Evolutionary conservation across 805 yeast genomes (phyloP).

Genomic region (Cyberlindnera suaveolens): DNA sequence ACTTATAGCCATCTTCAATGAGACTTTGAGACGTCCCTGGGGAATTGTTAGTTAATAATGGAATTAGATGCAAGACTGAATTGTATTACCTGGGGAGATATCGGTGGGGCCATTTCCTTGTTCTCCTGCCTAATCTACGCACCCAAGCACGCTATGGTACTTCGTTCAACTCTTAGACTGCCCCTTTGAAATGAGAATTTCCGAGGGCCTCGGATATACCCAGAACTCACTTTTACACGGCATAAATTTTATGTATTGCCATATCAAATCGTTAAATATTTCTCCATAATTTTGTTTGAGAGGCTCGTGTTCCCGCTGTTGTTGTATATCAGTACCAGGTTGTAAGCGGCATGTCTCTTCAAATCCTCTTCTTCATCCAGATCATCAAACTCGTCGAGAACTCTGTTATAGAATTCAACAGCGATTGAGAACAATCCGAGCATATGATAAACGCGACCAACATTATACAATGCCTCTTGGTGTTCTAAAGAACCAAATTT

Average conservation of each 20-base stretch:
- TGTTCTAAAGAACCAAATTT: conserved; percentile 37
- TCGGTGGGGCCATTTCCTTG: conserved; percentile 21
- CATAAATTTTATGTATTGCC: not conserved
- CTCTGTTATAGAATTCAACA: conserved; percentile 63
- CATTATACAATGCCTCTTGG: conserved; percentile 77
- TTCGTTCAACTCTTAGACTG: too few relatives aligned
- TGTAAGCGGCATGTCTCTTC: conserved; percentile 79
- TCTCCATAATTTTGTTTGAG: conserved; percentile 59
- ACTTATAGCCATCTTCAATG: conserved; percentile 58
- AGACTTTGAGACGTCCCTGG: conserved; percentile 26
- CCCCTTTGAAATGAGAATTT: too few relatives aligned
- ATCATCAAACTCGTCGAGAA: conserved; percentile 33
- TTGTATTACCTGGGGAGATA: conserved; percentile 23
- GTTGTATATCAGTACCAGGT: conserved; percentile 68
- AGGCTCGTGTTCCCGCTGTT: conserved; percentile 63
- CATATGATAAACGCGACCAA: conserved; percentile 82
- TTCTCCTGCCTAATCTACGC: not conserved
- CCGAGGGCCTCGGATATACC: too few relatives aligned
- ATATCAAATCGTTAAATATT: conserved; percentile 40
- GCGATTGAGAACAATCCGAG: conserved; percentile 76
- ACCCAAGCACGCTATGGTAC: too few relatives aligned
- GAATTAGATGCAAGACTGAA: not conserved
- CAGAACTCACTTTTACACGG: not conserved
- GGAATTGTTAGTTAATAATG: not conserved
- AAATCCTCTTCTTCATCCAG: conserved; percentile 48